A percentile compares a stretch with the other conserved stretches of the same genome.
Conservation (phyloP, 192 early-diverging fungal genomes). For the Rhizoclosmatium sp. region DNA sequence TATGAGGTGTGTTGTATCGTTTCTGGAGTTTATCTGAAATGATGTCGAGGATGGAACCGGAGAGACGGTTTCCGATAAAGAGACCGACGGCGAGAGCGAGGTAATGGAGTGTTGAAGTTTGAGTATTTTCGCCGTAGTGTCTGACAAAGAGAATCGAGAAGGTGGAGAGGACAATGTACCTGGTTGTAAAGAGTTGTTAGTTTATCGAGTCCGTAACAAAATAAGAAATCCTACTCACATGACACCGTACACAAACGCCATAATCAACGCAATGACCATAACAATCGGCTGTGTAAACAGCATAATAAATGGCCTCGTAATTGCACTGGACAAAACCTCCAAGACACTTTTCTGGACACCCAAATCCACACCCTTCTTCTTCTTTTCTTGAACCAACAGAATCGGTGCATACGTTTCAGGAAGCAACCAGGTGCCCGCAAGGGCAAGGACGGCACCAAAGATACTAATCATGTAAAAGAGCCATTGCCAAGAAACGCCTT, state of each 20-base stretch:
- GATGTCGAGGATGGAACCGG: slow-evolving; percentile 14
- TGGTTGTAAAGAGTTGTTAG: too few relatives aligned
- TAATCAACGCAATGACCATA: slow-evolving; percentile 14
- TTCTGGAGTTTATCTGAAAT: slow-evolving; percentile 15
- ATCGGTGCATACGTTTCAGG: slow-evolving; percentile 58
- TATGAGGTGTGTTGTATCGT: slow-evolving; percentile 28
- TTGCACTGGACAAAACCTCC: not conserved
- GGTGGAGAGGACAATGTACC: slow-evolving; percentile 27
- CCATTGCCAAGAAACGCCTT: slow-evolving; percentile 61
- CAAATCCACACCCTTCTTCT: not conserved
- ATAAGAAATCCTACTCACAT: not conserved
- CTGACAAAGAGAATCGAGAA: slow-evolving; percentile 25
- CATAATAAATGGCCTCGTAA: slow-evolving; percentile 16
- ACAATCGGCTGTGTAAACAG: slow-evolving; percentile 25
- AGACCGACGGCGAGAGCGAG: slow-evolving; percentile 25
- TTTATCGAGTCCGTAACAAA: too few relatives aligned
- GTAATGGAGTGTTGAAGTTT: slow-evolving; percentile 23
- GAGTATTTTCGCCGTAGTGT: slow-evolving; percentile 11
- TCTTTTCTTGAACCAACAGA: not conserved
- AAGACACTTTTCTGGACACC: not conserved
- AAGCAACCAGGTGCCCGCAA: slow-evolving; percentile 60
- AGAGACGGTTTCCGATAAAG: slow-evolving; percentile 28
- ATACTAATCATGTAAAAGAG: slow-evolving; percentile 68
- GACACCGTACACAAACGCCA: slow-evolving; percentile 32
- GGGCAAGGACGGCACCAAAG: slow-evolving; percentile 55